Base-by-base conservation (phyloP, 164 flowering plant genomes). In the Platanus orientalis region DNA sequence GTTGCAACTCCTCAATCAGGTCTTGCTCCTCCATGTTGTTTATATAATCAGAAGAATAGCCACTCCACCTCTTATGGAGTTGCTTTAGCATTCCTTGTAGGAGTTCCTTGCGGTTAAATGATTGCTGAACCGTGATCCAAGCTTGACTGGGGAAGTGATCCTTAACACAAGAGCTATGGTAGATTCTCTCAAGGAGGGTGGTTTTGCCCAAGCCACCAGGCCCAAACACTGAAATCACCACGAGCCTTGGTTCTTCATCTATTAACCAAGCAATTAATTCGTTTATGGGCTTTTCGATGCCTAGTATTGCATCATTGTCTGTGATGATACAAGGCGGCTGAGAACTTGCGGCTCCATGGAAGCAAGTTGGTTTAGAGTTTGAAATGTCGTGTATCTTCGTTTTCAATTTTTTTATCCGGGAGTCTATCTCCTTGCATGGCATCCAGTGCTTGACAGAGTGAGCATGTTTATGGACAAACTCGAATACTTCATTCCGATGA, bases 1-100 rank as follows among this genome's bases (percentile, higher is more conserved):
- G 26, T 28, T 59, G 32, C 62, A 72, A 36, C 6, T 5, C 36
- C 26, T 4, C 12, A 52, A 51, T 63, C 32, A 69, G 69, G 4
- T 5, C 6, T 26, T 1, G 26, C 6, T 50, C 26, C 1, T 21
- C 21, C 53, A 20, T 50, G 1, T 6, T 23, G 9, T 23, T 26
- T 21, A 50, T 1, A 2, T 11, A 26, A 21, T 50, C 26, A 50
- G 53, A 14, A 42, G 12, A 3, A 3, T 10, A 2, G 16, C 13
- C 3, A 2, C 12, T 0, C 3, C 47, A 6, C 47, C 17, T 14
- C 47, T 2, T 42, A 14, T 3, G 17, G 12, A 42, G 17, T 14
- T 42, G 47, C 47, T 42, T 14, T 42, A 42, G 6, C 47, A 42
- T 10, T 42, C 12, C 47, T 42, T 9, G 6, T 42, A 42, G 53